Percentiles rank a stretch among this genome's conserved stretches.
These are phyloP conservation scores for Melaleuca quinquenervia DNA, from an alignment of 345 rosid genomes.

Conservation along the genomic window DNA sequence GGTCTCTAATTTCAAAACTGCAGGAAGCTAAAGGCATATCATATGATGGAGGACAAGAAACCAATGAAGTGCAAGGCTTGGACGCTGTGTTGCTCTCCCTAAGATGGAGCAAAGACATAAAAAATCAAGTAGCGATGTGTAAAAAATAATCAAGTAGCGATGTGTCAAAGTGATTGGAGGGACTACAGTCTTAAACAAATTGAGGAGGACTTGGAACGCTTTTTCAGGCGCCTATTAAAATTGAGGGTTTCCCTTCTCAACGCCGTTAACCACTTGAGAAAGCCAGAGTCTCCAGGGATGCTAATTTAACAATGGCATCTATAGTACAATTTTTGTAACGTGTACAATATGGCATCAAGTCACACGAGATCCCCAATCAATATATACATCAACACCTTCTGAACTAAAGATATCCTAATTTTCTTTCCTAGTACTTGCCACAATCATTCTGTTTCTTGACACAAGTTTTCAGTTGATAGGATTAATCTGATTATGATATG, in stretches of 20 bases:
- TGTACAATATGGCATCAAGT: not conserved
- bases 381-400: not conserved
- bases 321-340: not conserved
- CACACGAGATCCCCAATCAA: not conserved
- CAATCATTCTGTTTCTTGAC: not conserved
- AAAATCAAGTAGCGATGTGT: not conserved
- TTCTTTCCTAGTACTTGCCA: not conserved
- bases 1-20: conserved; percentile 10
- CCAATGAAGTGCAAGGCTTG: not conserved
- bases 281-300: not conserved
- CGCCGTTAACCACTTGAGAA: not conserved
- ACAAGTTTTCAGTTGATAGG: not conserved
- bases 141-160: not conserved
- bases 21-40: conserved; percentile 3
- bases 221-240: conserved; percentile 6
- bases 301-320: not conserved
- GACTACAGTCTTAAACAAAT: conserved; percentile 2
- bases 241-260: not conserved
- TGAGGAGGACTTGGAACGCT: conserved; percentile 3
- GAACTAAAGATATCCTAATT: not conserved
- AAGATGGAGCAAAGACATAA: not conserved
- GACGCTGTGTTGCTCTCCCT: not conserved
- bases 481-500: not conserved
- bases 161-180: not conserved
- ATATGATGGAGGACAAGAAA: not conserved